Evolutionary conservation across 2,329 filamentous ascomycete genomes (phyloP).

Genomic region (Cephalotrichum gorgonifer): DNA sequence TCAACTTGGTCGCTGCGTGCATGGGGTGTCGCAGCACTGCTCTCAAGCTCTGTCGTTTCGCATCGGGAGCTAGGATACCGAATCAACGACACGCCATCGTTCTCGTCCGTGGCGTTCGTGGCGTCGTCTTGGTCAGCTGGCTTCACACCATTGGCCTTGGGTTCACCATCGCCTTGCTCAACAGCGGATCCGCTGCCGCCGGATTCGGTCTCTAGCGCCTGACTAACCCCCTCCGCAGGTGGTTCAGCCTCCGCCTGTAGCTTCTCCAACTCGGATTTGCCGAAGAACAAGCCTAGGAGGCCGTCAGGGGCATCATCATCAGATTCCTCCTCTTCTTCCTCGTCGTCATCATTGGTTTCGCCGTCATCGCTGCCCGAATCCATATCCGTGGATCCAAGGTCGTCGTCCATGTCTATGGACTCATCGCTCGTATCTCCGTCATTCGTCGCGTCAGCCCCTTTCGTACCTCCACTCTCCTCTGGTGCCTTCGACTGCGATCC

Average conservation of each 20-base stretch:
- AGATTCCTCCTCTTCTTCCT: conserved; percentile 33
- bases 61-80: conserved; percentile 16
- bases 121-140: conserved; percentile 15
- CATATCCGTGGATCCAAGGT: conserved; percentile 27
- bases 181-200: background rate
- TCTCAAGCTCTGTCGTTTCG: background rate
- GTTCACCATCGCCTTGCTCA: background rate
- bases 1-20: background rate
- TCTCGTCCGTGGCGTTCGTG: conserved; percentile 13
- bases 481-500: conserved; percentile 15
- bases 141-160: conserved; percentile 4
- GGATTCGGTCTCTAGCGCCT: background rate
- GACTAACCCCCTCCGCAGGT: background rate
- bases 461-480: conserved; percentile 9
- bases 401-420: conserved; percentile 36
- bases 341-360: conserved; percentile 31
- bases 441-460: conserved; percentile 4
- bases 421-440: conserved; percentile 15
- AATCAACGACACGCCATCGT: conserved; percentile 23
- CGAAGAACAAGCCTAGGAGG: conserved; percentile 47
- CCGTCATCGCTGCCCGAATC: conserved; percentile 32
- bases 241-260: conserved; percentile 23
- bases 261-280: conserved; percentile 44
- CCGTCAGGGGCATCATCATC: conserved; percentile 33
- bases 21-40: background rate